These are phyloP conservation scores for Corinectria fuckeliana DNA, from an alignment of 2,329 filamentous ascomycete genomes.

Conservation along the genomic window DNA sequence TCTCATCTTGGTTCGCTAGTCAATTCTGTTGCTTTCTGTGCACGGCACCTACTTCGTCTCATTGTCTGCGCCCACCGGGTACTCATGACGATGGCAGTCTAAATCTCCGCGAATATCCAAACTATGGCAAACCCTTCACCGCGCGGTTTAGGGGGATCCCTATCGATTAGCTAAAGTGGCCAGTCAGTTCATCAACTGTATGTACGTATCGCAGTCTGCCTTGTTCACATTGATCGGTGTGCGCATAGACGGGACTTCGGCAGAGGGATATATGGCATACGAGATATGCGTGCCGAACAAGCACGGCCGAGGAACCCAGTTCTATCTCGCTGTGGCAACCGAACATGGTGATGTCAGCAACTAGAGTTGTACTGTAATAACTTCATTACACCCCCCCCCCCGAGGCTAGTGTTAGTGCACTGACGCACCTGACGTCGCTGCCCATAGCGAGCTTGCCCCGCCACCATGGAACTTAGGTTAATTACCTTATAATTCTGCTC, in stretches of 20 bases:
- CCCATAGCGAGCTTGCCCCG: conserved; percentile 30
- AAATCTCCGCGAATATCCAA: neutral
- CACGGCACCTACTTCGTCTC: no score
- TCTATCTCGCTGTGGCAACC: neutral
- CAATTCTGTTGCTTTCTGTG: neutral
- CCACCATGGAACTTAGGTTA: conserved; percentile 22
- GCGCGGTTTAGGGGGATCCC: neutral
- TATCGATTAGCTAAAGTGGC: neutral
- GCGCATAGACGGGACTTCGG: neutral
- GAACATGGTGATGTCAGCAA: conserved; percentile 25
- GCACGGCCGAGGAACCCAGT: neutral
- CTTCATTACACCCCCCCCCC: conserved; percentile 11
- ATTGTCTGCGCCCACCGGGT: neutral
- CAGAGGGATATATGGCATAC: neutral
- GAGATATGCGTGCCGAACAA: neutral
- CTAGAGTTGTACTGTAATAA: neutral
- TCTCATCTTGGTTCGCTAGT: neutral
- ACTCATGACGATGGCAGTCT: neutral
- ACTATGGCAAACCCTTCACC: neutral
- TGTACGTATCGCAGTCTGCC: neutral
- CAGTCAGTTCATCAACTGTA: neutral
- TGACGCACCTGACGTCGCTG: conserved; percentile 38
- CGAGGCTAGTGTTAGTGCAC: conserved; percentile 28
- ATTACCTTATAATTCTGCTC: conserved; percentile 13
- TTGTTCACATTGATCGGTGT: neutral